These are phyloP conservation scores for Beta corolliflora DNA, from an alignment of 179 eudicot species.

Conservation along the genomic window DNA sequence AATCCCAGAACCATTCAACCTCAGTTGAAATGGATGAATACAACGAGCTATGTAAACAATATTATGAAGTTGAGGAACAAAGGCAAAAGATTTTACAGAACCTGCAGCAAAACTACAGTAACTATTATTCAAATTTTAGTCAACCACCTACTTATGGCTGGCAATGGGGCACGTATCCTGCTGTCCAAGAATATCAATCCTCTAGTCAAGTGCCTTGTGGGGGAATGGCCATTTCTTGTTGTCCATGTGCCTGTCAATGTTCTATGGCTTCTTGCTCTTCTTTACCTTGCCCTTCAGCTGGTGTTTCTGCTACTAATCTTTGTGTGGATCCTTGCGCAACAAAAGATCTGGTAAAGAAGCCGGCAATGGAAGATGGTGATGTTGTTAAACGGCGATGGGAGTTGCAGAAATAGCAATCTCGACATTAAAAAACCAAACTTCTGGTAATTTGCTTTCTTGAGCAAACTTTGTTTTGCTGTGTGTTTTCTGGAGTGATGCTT, in stretches of 20 bases:
- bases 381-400: slow-evolving; percentile 57
- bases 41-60: slow-evolving; percentile 55
- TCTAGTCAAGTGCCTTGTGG: slow-evolving; percentile 46
- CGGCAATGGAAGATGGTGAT: slow-evolving; percentile 39
- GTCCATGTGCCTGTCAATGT: slow-evolving; percentile 53
- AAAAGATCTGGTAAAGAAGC: slow-evolving; percentile 30
- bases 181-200: slow-evolving; percentile 51
- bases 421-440: slow-evolving; percentile 39
- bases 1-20: slow-evolving; percentile 28
- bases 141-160: slow-evolving; percentile 37
- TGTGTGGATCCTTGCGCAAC: slow-evolving; percentile 33
- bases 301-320: slow-evolving; percentile 29
- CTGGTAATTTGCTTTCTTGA: slow-evolving; percentile 34
- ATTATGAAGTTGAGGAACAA: slow-evolving; percentile 77
- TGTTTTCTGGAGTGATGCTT: neutral
- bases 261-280: slow-evolving; percentile 49
- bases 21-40: slow-evolving; percentile 54
- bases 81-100: slow-evolving; percentile 69
- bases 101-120: slow-evolving; percentile 51
- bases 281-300: slow-evolving; percentile 40
- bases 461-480: no score
- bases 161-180: slow-evolving; percentile 37
- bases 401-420: slow-evolving; percentile 75
- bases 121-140: slow-evolving; percentile 33
- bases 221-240: slow-evolving; percentile 43